Evolutionary conservation across 2,329 filamentous ascomycete species (phyloP).

Genomic region (Ceratocystis lukuohia): DNA sequence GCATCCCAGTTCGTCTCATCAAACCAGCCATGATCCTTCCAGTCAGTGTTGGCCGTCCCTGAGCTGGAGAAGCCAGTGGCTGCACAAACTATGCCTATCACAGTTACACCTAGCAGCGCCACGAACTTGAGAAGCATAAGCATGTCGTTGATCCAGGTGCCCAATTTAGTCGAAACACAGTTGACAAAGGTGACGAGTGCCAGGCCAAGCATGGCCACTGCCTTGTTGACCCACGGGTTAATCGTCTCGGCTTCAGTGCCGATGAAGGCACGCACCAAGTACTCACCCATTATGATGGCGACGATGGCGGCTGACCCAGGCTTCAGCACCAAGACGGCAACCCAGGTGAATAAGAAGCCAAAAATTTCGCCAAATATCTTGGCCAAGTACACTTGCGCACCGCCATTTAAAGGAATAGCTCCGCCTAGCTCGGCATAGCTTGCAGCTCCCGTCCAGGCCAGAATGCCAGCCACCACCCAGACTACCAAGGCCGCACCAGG

Average conservation of each 20-base stretch:
- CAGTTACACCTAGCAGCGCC: conserved; percentile 70
- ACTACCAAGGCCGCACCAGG: conserved; percentile 82
- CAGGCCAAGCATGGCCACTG: conserved; percentile 65
- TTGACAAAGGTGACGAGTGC: conserved; percentile 70
- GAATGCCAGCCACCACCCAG: conserved; percentile 77
- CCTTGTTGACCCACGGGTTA: conserved; percentile 82
- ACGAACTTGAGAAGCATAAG: conserved; percentile 98
- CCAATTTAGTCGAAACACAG: conserved; percentile 78
- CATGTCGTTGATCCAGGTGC: conserved; percentile 73
- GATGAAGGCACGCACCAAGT: conserved; percentile 75
- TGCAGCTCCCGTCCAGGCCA: conserved; percentile 91
- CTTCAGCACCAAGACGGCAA: conserved; percentile 84
- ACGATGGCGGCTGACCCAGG: conserved; percentile 90
- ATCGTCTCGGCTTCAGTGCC: conserved; percentile 73
- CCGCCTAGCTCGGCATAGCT: conserved; percentile 94
- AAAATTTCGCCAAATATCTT: conserved; percentile 93
- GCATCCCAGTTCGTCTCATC: conserved; percentile 66
- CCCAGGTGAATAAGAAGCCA: conserved; percentile 94
- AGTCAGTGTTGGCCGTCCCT: conserved; percentile 63
- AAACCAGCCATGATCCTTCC: conserved; percentile 84
- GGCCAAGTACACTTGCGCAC: conserved; percentile 81
- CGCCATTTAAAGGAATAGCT: conserved; percentile 89
- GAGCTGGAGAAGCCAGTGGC: conserved; percentile 68
- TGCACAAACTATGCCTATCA: conserved; percentile 81
- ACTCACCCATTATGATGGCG: conserved; percentile 95